Percentiles rank a stretch among this genome's conserved stretches.
These are phyloP conservation scores for Citrullus amarus DNA, from an alignment of 306 rosid genomes.

Conservation along the genomic window DNA sequence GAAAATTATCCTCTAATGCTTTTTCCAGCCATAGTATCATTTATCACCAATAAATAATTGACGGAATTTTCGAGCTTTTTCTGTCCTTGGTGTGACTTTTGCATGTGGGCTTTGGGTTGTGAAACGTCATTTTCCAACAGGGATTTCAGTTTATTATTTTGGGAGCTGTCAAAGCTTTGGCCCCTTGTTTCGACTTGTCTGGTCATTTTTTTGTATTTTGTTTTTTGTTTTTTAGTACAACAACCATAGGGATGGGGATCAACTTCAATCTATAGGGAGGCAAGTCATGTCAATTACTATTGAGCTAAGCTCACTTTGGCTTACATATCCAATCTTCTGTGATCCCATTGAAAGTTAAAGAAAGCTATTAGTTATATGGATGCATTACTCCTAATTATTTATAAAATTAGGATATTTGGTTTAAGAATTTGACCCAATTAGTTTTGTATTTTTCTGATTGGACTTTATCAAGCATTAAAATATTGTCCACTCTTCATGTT, in stretches of 20 bases:
- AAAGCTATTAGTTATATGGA: not conserved
- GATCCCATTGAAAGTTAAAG: not conserved
- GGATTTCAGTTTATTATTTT: constrained; percentile 3
- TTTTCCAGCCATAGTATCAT: not conserved
- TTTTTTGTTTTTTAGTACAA: no score
- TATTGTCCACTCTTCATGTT: not conserved
- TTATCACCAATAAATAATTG: not conserved
- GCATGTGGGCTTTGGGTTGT: not conserved
- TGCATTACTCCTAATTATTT: not conserved
- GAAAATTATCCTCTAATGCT: not conserved
- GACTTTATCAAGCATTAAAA: not conserved
- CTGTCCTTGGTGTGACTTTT: not conserved
- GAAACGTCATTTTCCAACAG: constrained; percentile 4
- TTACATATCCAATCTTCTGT: not conserved
- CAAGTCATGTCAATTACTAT: no score
- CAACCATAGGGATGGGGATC: no score
- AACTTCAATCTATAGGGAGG: no score
- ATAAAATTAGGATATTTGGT: constrained; percentile 4
- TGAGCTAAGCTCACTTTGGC: no score
- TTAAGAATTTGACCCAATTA: not conserved
- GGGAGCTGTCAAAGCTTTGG: not conserved
- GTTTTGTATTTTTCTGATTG: not conserved
- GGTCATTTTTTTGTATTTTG: not conserved
- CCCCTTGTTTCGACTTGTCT: not conserved
- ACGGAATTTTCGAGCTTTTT: not conserved